phyloP scores from a whole-genome alignment of 164 flowering plant genomes.

The Aristolochia fimbriata region DNA sequence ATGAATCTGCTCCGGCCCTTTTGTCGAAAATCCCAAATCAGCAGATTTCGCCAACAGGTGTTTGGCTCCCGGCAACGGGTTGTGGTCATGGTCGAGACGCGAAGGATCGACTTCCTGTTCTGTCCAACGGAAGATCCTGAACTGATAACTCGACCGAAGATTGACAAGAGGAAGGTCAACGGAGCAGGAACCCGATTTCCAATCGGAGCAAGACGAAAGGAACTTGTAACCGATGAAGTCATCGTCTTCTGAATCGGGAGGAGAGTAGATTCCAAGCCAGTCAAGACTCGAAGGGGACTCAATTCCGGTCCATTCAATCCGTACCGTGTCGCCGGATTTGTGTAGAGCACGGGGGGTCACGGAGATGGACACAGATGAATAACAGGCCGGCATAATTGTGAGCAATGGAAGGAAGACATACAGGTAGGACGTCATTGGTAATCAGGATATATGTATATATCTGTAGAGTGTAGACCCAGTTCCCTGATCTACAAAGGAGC shows the following conservation, averaged over 20 bases:
- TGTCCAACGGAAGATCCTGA: constrained; percentile 79
- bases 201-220: constrained; percentile 46
- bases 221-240: constrained; percentile 82
- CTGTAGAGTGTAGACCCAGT: no score
- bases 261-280: constrained; percentile 86
- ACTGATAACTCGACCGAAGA: constrained; percentile 67
- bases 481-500: no score
- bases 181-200: constrained; percentile 72
- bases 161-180: constrained; percentile 56
- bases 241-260: constrained; percentile 49
- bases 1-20: constrained; percentile 84
- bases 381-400: constrained; percentile 5
- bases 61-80: constrained; percentile 72
- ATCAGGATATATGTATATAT: no score
- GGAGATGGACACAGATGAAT: constrained; percentile 25
- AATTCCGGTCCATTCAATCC: constrained; percentile 51
- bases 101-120: constrained; percentile 39
- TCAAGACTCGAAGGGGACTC: constrained; percentile 55
- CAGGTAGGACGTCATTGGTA: neutral
- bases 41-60: constrained; percentile 45
- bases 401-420: neutral
- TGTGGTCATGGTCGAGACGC: constrained; percentile 55
- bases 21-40: constrained; percentile 29
- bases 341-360: constrained; percentile 31
- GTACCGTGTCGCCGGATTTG: constrained; percentile 50